Evolutionary conservation across 1,139 yeast species (phyloP), one percentile per base, ranked within the genome.

Genomic region (Magnusiomyces sp.): DNA sequence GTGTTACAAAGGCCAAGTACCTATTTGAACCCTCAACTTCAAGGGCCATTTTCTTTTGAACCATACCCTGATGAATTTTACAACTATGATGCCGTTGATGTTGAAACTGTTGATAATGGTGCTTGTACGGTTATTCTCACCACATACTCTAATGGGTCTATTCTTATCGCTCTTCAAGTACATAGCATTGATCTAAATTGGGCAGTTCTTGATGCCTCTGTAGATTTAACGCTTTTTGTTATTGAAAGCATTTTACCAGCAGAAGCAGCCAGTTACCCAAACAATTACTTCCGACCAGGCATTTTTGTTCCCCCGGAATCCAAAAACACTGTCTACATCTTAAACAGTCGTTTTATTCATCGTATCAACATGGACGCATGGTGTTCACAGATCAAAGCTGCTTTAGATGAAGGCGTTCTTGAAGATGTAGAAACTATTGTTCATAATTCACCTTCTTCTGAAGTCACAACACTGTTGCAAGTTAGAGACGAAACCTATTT

Each of bases 41-140:
- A 76, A 57, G 85, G 85, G 1, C 83, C 85, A 0, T 68, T 76
- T 49, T 56, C 69, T 0, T 65, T 78, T 9, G 60, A 66, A 23
- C 82, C 83, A 1, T 81, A 71, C 54, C 83, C 82, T 1, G 70
- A 70, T 5, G 62, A 59, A 19, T 59, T 79, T 11, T 78, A 79
- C 58, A 67, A 63, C 2, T 69, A 66, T n/a, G 68, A 67, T 3
- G 74, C 75, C 1, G 55, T 61, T 16, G 73, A 71, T 47, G 56
- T 73, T 14, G 47, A 54, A 2, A 50, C 60, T 11, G 33, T 66
- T 11, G 65, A 64, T n/a, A 56, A 69, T 6, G 68, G 65, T 1
- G 33, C 42, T 62, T 33, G 46, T 27, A 56, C 54, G 9, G 57
- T 58, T 50, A 40, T 59, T 52, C 46, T 47, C 20, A 36, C 43